Conservation (phyloP, 306 rosid species). For the Fagus sylvatica region DNA sequence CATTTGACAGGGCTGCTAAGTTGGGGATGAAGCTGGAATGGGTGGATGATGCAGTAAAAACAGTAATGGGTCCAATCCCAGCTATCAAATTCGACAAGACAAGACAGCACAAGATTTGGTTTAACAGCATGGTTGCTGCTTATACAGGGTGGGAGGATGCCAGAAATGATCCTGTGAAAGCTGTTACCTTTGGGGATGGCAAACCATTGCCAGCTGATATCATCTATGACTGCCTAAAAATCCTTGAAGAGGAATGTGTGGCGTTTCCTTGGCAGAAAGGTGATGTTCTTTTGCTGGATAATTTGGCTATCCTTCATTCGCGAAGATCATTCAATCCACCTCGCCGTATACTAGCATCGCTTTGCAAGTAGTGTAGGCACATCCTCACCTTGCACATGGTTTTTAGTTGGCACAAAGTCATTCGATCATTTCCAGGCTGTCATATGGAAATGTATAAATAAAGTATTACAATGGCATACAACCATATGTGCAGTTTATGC, state of each 20-base stretch:
- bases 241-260: slow-evolving; percentile 75
- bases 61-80: slow-evolving; percentile 84
- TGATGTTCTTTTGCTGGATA: slow-evolving; percentile 73
- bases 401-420: not conserved
- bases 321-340: slow-evolving; percentile 70
- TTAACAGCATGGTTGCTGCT: slow-evolving; percentile 92
- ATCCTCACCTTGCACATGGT: not conserved
- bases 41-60: slow-evolving; percentile 72
- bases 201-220: slow-evolving; percentile 60
- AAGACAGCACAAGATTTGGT: slow-evolving; percentile 74
- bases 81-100: slow-evolving; percentile 58
- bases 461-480: not conserved
- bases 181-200: slow-evolving; percentile 82
- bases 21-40: slow-evolving; percentile 87
- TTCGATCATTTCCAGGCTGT: not conserved
- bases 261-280: slow-evolving; percentile 70
- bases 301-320: slow-evolving; percentile 84
- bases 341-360: slow-evolving; percentile 61
- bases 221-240: slow-evolving; percentile 58
- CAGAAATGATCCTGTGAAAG: slow-evolving; percentile 69
- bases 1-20: slow-evolving; percentile 62
- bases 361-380: slow-evolving; percentile 32
- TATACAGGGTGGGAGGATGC: slow-evolving; percentile 61
- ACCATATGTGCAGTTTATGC: not conserved
- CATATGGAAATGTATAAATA: not conserved